These are phyloP conservation scores for Aegle marmelos DNA, from an alignment of 345 rosid species.

Conservation along the genomic window DNA sequence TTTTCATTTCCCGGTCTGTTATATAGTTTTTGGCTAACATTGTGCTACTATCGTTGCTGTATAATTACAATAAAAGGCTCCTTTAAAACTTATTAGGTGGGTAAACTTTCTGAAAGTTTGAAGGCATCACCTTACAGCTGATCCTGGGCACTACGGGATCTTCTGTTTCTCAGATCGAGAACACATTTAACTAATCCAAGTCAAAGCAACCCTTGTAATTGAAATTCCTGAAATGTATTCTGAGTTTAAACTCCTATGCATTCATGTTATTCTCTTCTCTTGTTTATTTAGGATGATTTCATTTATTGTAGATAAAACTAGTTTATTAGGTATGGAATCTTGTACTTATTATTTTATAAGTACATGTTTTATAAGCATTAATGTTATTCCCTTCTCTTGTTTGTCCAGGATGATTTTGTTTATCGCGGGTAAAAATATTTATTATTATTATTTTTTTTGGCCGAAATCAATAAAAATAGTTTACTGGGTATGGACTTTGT, in stretches of 20 bases:
- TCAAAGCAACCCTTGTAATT: background rate
- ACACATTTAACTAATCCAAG: background rate
- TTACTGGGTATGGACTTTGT: no score
- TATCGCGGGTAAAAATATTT: no score
- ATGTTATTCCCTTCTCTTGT: no score
- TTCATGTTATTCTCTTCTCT: background rate
- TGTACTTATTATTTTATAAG: background rate
- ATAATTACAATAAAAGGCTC: background rate
- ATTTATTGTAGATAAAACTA: background rate
- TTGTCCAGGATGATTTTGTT: no score
- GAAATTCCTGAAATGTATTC: background rate
- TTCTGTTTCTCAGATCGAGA: background rate
- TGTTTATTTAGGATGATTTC: background rate
- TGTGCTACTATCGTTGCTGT: background rate
- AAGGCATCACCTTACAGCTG: background rate
- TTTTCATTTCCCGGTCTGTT: slow-evolving; percentile 4
- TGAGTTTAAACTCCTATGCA: background rate
- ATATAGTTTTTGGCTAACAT: slow-evolving; percentile 9
- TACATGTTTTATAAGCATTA: background rate
- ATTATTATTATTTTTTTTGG: background rate
- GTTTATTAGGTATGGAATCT: background rate
- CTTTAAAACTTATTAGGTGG: background rate
- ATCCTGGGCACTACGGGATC: background rate
- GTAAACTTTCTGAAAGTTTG: background rate
- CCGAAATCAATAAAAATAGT: no score